Conservation (phyloP, 164 flowering plant species). For the Echeveria elegans region DNA sequence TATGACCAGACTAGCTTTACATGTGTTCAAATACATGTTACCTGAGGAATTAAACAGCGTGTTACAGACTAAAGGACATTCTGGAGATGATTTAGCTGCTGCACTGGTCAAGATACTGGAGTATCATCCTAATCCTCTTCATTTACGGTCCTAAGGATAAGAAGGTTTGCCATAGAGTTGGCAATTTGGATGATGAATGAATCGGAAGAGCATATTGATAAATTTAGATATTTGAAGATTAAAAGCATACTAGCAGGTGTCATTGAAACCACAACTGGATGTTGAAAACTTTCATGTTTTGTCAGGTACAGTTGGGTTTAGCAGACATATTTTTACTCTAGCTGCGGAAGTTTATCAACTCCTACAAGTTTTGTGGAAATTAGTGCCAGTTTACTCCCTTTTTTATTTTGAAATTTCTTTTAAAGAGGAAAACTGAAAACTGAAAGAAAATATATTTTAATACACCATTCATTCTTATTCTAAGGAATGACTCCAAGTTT, state of each 20-base stretch:
- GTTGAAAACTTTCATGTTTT: constrained; percentile 79
- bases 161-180: background rate
- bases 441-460: no score
- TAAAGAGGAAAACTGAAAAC: no score
- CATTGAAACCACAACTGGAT: constrained; percentile 61
- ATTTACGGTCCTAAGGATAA: background rate
- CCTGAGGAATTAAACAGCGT: constrained; percentile 30
- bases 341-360: constrained; percentile 22
- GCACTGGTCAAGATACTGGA: constrained; percentile 42
- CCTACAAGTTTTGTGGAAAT: background rate
- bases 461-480: no score
- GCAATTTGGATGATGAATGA: background rate
- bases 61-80: constrained; percentile 32
- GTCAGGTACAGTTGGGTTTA: constrained; percentile 77
- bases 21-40: constrained; percentile 47
- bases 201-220: constrained; percentile 12
- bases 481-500: no score
- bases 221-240: constrained; percentile 48
- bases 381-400: no score
- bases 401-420: no score
- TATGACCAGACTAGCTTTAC: constrained; percentile 75
- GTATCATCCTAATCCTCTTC: constrained; percentile 18
- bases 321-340: constrained; percentile 57
- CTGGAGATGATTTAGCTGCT: constrained; percentile 29
- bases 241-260: constrained; percentile 50